Evolutionary conservation across 805 yeast genomes (phyloP), one percentile per base, ranked within the genome.

Genomic region (Yueomyces sinensis): DNA sequence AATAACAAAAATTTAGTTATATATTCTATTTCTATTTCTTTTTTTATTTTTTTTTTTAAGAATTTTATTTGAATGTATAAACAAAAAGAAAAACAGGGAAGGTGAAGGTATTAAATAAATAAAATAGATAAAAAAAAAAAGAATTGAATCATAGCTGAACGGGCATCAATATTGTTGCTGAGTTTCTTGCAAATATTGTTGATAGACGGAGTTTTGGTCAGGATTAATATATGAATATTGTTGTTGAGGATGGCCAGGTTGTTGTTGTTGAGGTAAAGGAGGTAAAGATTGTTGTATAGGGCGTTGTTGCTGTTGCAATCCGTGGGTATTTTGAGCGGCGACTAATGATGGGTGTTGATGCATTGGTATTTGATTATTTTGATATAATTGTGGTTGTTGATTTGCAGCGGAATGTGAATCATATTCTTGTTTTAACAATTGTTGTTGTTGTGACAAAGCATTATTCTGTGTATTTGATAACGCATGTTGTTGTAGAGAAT

Each of bases 121-220:
- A n/a, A n/a, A n/a, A n/a, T n/a, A n/a, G n/a, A n/a, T n/a, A n/a
- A n/a, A n/a, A n/a, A n/a, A n/a, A n/a, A n/a, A n/a, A n/a, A n/a
- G n/a, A n/a, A n/a, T n/a, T n/a, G n/a, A n/a, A n/a, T n/a, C n/a
- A n/a, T n/a, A n/a, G n/a, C n/a, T n/a, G n/a, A n/a, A n/a, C n/a
- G n/a, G n/a, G n/a, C n/a, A n/a, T n/a, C n/a, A 20, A 20, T 20
- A 20, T 11, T 20, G 24, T 11, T 71, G 78, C 51, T 70, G 77
- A 37, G 69, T 64, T 52, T 68, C 69, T 43, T 70, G 66, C 49
- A 76, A 72, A 55, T 74, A 76, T 43, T 73, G 79, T 54, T 74
- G 76, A 45, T 75, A 74, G 34, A 72, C 79, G 40, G 68, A 67
- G 35, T 66, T 62, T 44, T 64, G 69, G 35, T 70, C 73, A 32